These are phyloP conservation scores for Boletus sp. DNA, from an alignment of 1,284 basidiomycete species.

Conservation along the genomic window DNA sequence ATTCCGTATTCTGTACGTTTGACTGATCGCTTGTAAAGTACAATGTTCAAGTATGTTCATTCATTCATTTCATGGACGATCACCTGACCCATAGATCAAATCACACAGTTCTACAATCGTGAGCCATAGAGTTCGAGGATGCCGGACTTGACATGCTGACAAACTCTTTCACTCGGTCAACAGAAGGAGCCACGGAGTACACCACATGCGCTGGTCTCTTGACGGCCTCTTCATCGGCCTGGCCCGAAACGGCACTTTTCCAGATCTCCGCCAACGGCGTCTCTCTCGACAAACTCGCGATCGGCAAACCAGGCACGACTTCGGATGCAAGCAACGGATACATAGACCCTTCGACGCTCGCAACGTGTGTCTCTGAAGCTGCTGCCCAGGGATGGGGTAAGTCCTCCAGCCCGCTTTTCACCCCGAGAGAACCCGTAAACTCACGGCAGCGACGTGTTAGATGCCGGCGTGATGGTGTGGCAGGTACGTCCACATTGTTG, in stretches of 20 bases:
- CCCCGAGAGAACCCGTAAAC: background rate
- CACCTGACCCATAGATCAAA: background rate
- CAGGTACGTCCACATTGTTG: constrained; percentile 18
- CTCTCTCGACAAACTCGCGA: constrained; percentile 51
- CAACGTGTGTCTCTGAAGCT: constrained; percentile 54
- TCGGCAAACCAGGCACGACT: constrained; percentile 60
- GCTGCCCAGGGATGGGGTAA: constrained; percentile 56
- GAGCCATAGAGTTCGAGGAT: constrained; percentile 15
- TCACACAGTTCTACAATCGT: constrained; percentile 63
- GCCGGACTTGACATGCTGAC: background rate
- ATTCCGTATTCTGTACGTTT: background rate
- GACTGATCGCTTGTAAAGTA: constrained; percentile 30
- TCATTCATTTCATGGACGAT: background rate
- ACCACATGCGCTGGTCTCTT: constrained; percentile 46
- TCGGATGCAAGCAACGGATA: constrained; percentile 59
- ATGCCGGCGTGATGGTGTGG: constrained; percentile 53
- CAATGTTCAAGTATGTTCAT: constrained; percentile 42
- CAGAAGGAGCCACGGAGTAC: constrained; percentile 48
- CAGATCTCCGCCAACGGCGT: constrained; percentile 62
- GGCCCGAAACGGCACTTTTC: constrained; percentile 50
- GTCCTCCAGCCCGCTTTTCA: constrained; percentile 16
- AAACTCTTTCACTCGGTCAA: background rate
- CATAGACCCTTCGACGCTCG: constrained; percentile 52
- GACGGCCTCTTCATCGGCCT: constrained; percentile 41
- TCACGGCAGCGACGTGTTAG: constrained; percentile 27